Evolutionary conservation across 257 asterid genomes (phyloP), one percentile per base, ranked within the genome.

Genomic region (Gentiana macrophylla): DNA sequence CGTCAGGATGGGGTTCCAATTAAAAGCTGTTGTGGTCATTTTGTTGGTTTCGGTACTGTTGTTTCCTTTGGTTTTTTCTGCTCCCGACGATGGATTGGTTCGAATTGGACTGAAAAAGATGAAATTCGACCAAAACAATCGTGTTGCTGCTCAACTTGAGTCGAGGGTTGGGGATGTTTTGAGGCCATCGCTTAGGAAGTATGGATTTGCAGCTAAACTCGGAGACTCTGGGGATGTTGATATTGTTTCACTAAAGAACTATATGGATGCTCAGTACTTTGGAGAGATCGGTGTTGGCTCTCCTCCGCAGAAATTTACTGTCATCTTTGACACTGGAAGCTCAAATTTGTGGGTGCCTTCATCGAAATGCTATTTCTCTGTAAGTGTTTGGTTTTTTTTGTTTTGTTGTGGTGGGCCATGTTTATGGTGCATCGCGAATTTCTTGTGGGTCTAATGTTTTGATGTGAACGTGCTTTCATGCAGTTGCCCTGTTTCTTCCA

Each of bases 321-420:
- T 91, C 63, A 91, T 91, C 59, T 91, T 91, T 33, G 98, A 91
- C 64, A 91, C 98, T 0, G 98, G 98, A 55, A 91, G 98, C 81
- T 79, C 98, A 56, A 91, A 91, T 73, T 69, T 91, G 67, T 91
- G 98, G 98, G 95, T 91, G 60, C 98, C 98, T 7, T 91, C 98
- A 38, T 44, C 94, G 1, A 87, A 91, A 68, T 91, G 98, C 65
- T 83, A 82, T 59, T 91, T 91, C 63, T 91, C 98, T 62, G 96
- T 91, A 75, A 83, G 95, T 61, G 37, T 64, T 51, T 44, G 13
- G 5, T 24, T 32, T 61, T 10, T 3, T 2, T n/a, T 2, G 10
- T 41, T 41, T 5, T 24, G 24, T 24, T 24, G 24, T 24, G 46
- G 46, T 5, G 6, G 6, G 9, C 46, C 46, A 41, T 41, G 46